A percentile compares a stretch with the other conserved stretches of the same genome.
These are phyloP conservation scores for Gnomoniopsis smithogilvyi DNA, from an alignment of 2,329 filamentous ascomycete genomes.

Conservation along the genomic window DNA sequence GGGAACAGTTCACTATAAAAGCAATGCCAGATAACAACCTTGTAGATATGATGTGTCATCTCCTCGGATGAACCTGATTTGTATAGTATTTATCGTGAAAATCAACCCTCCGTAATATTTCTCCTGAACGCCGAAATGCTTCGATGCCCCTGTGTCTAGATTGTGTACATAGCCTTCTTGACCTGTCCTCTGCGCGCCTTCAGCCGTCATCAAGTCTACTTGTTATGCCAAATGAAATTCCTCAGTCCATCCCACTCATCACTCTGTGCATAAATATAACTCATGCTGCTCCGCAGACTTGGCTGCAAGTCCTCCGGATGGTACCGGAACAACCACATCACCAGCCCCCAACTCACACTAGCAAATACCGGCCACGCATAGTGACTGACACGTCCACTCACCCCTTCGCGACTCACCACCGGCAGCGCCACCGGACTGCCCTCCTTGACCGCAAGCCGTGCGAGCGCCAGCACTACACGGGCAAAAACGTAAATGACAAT, in stretches of 20 bases:
- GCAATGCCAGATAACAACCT: neutral
- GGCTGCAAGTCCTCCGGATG: constrained; percentile 89
- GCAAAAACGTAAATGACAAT: constrained; percentile 99
- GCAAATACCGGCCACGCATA: constrained; percentile 94
- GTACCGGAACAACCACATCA: constrained; percentile 95
- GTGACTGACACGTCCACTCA: constrained; percentile 51
- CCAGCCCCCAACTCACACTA: constrained; percentile 81
- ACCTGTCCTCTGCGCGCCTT: neutral
- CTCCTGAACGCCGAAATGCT: constrained; percentile 2
- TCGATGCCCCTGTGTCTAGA: neutral
- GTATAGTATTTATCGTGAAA: neutral
- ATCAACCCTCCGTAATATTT: neutral
- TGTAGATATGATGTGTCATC: neutral
- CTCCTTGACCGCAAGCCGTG: constrained; percentile 75
- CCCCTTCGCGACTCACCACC: constrained; percentile 44
- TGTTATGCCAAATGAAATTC: constrained; percentile 85
- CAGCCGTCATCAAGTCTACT: constrained; percentile 34
- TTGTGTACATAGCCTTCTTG: neutral
- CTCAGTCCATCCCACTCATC: constrained; percentile 84
- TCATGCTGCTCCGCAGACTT: constrained; percentile 93
- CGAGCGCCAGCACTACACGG: constrained; percentile 79
- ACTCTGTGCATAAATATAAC: constrained; percentile 89
- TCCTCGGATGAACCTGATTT: neutral
- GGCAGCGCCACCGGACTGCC: constrained; percentile 43
- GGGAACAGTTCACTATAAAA: neutral